Percentiles rank a stretch among this genome's conserved stretches.
phyloP scores from a whole-genome alignment of 2,329 filamentous ascomycete genomes.

The Emericellopsis cladophorae region DNA sequence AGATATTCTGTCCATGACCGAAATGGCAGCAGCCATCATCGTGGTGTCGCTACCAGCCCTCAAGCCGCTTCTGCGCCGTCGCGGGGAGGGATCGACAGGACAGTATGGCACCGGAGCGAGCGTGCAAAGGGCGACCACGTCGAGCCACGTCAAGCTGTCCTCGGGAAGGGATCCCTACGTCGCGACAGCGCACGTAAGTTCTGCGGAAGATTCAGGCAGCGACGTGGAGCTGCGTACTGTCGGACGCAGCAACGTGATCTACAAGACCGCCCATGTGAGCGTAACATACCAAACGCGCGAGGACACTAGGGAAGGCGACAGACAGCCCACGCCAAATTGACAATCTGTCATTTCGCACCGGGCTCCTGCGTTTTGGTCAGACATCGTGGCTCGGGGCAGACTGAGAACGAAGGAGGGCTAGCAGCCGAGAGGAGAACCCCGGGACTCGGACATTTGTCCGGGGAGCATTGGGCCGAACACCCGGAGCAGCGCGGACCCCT shows the following conservation, averaged over 20 bases:
- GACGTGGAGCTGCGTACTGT: slow-evolving; percentile 8
- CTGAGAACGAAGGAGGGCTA: too few species aligned
- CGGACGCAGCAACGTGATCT: slow-evolving; percentile 6
- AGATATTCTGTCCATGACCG: slow-evolving; percentile 10
- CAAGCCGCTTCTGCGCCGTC: slow-evolving; percentile 8
- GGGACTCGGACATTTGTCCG: too few species aligned
- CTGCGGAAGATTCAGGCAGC: slow-evolving; percentile 7
- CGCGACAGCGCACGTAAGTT: slow-evolving; percentile 3
- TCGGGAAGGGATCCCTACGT: slow-evolving; percentile 7
- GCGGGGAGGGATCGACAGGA: slow-evolving; percentile 4
- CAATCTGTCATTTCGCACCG: too few species aligned
- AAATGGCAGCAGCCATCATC: slow-evolving; percentile 8
- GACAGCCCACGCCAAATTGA: neutral
- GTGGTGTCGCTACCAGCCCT: slow-evolving; percentile 9
- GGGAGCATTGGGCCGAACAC: neutral
- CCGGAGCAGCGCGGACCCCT: neutral
- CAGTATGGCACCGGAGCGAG: slow-evolving; percentile 2
- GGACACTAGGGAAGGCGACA: neutral
- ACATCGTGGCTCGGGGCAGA: too few species aligned
- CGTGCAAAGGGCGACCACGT: slow-evolving; percentile 3
- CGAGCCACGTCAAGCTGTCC: slow-evolving; percentile 8
- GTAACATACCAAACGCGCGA: slow-evolving; percentile 7
- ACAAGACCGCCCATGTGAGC: slow-evolving; percentile 9
- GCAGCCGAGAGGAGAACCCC: too few species aligned
- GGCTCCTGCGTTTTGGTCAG: too few species aligned